Evolutionary conservation across 768 basidiomycete species (phyloP), one percentile per base, ranked within the genome.

Genomic region (Coprinopsis strossmayeri): DNA sequence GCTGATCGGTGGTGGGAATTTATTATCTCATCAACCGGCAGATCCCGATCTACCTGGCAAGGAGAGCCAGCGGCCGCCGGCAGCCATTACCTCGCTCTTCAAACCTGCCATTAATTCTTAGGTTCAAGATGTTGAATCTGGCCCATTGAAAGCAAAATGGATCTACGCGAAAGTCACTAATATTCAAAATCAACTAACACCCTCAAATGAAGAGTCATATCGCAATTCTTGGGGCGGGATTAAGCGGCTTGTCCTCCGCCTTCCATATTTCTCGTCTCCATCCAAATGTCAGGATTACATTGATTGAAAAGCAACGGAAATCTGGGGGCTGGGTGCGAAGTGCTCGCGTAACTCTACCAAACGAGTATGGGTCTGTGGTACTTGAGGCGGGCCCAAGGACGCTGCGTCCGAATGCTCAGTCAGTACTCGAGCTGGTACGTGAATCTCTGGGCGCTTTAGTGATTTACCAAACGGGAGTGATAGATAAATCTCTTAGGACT

Each of bases 321-420:
- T 62, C 86, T 3, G 95, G 95, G 11, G 95, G 95, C n/a, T 97
- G 93, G 94, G 77, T 91, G 0, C 71, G 68, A 45, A 86, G 77
- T 42, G 73, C 81, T 48, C 73, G 74, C 15, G 70, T 84, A 18
- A 55, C 66, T 5, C 54, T 87, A 7, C 59, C 57, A 3, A 44
- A 55, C 26, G 41, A 53, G 3, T 45, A 45, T 18, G 45, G 35
- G 3, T 59, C 64, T 3, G 73, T 92, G 9, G 60, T 89, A 2
- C 69, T 97, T 3, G 95, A 99, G 68, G 74, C 78, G 20, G 95
- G 95, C 1, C 93, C 95, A 21, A 71, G 94, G 34, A 94, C 90
- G 13, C 69, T 99, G 25, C 67, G 93, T 30, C 91, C 94, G 0
- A 81, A 82, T 44, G 78, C 87, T 4, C 77, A 75, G 49, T 67